Base-by-base conservation (phyloP, 2,329 filamentous ascomycete species). In the Fusarium chlamydosporum region DNA sequence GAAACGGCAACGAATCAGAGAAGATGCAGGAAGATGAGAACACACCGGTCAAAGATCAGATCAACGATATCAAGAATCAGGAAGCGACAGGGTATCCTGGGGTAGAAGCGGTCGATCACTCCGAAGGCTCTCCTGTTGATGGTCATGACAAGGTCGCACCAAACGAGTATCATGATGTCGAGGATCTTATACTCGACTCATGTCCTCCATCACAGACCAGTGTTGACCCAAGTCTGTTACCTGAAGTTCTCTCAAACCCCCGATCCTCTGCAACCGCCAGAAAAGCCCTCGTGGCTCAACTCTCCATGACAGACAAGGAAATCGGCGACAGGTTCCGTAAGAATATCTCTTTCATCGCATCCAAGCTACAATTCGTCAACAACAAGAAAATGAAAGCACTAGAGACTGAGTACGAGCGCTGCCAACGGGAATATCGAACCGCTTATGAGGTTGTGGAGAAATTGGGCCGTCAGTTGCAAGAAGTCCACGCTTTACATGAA, bases 291-390 rank as follows among this genome's bases (percentile, higher is more conserved):
- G 13, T 42, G 7, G 40, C 23, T 10, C 15, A 27, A 9, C 23
- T 42, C 4, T 27, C 40, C 13, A 42, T 42, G 40, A 42, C 34
- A 37, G 34, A 50, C n/a, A 23, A 34, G 18, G 15, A 56, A 9
- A 40, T 56, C 7, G 45, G 20, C 4, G 27, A 56, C 23, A 15
- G 4, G 6, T 26, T 56, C 20, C 35, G 54, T 3, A 33, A 34
- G 18, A 41, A 38, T 7, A 23, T 56, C 5, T 51, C 54, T 15
- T 18, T 7, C 12, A 34, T 56, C 6, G 35, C 35, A 13, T 18
- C 20, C 5, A 51, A 37, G 20, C 16, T 33, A 7, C 54, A 41
- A 6, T 8, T 12, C 4, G 9, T 12, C 16, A 29, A 40, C 6
- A 10, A 56, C 7, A 6, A 15, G 6, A 56, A n/a, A 6, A 16